phyloP scores from a whole-genome alignment of 768 basidiomycete species.

The Mycena capillaripes region DNA sequence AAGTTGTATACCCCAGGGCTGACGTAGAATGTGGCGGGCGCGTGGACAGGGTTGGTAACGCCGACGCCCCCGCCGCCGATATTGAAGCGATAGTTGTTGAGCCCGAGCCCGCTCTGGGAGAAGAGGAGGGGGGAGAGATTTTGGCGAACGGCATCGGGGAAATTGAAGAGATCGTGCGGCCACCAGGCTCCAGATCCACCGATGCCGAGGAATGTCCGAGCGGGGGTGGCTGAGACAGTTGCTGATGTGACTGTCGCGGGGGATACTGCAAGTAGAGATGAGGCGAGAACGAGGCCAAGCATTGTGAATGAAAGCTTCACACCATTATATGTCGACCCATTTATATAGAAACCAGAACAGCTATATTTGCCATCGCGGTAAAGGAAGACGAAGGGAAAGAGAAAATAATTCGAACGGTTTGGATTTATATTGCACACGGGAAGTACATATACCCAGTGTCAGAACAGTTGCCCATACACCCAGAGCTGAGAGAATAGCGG shows the following conservation, averaged over 20 bases:
- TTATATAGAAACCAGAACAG: no score
- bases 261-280: not conserved
- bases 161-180: conserved; percentile 57
- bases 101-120: conserved; percentile 52
- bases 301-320: not conserved
- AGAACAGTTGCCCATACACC: no score
- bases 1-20: conserved; percentile 56
- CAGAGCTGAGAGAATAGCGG: no score
- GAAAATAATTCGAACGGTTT: no score
- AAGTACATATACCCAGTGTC: no score
- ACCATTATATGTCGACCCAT: no score
- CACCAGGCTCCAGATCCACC: conserved; percentile 65
- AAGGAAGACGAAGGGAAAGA: no score
- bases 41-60: conserved; percentile 54
- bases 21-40: conserved; percentile 54
- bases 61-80: conserved; percentile 59
- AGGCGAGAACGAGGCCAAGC: not conserved
- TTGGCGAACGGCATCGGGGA: conserved; percentile 55
- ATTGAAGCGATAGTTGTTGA: conserved; percentile 60
- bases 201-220: conserved; percentile 55
- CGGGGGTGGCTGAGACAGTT: conserved; percentile 44
- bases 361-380: no score
- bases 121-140: conserved; percentile 58
- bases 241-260: conserved; percentile 30
- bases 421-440: no score